Evolutionary conservation across 345 rosid species (phyloP).

Genomic region (Cardamine resedifolia): DNA sequence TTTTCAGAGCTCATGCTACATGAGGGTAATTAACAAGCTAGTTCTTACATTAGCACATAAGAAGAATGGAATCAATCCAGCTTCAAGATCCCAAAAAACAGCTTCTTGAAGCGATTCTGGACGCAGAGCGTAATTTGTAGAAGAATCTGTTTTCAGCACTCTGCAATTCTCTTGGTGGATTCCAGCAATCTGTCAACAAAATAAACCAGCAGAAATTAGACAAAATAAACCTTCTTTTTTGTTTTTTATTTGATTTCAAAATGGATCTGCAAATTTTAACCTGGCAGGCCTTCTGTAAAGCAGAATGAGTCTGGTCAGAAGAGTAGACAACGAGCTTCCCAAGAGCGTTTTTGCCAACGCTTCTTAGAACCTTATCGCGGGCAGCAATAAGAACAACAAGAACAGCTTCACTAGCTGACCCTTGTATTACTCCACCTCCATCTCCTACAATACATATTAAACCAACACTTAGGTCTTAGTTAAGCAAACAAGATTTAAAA

Average conservation of each 20-base stretch:
- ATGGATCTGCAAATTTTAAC: constrained; percentile 37
- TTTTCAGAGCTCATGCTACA: not conserved
- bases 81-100: constrained; percentile 63
- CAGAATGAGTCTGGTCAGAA: constrained; percentile 90
- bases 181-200: constrained; percentile 66
- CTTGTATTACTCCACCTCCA: constrained; percentile 95
- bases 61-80: constrained; percentile 78
- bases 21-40: not conserved
- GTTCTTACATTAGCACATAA: constrained; percentile 75
- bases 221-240: no score
- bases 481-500: not conserved
- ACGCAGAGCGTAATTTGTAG: constrained; percentile 65
- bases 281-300: constrained; percentile 87
- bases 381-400: constrained; percentile 80
- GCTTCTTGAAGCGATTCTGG: constrained; percentile 59
- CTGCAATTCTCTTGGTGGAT: constrained; percentile 71
- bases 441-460: constrained; percentile 50
- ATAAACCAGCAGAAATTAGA: not conserved
- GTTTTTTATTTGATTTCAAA: not conserved
- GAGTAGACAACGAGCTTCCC: constrained; percentile 76
- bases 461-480: constrained; percentile 14
- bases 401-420: constrained; percentile 91
- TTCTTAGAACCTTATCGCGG: constrained; percentile 59
- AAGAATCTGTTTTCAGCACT: constrained; percentile 59
- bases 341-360: constrained; percentile 58